Conservation (phyloP, 176 grass and related monocot species). For the Carex littledalei region DNA sequence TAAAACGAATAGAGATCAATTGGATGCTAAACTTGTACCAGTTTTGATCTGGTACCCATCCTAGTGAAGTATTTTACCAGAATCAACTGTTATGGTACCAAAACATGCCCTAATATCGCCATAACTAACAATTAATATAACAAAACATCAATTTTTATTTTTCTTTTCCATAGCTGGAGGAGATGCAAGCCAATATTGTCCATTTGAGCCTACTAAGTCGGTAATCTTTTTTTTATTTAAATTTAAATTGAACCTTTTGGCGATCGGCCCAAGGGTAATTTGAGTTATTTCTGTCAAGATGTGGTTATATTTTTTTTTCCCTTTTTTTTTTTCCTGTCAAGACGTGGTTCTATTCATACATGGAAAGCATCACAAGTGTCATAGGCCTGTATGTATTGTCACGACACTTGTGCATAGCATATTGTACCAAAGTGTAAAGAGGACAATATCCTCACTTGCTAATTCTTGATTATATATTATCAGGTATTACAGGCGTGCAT, state of each 20-base stretch:
- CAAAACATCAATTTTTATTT: conserved; percentile 14
- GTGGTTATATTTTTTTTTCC: background rate
- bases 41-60: conserved; percentile 1
- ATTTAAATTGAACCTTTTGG: background rate
- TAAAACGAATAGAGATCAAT: background rate
- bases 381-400: background rate
- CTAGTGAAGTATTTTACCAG: background rate
- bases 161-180: conserved; percentile 56
- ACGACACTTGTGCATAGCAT: background rate
- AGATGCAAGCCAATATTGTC: conserved; percentile 77
- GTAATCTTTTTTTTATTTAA: conserved; percentile 21
- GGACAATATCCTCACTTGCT: background rate
- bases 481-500: conserved; percentile 89
- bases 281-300: background rate
- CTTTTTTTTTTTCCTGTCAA: background rate
- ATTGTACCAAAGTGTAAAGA: background rate
- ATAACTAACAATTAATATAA: background rate
- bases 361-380: background rate
- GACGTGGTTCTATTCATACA: background rate
- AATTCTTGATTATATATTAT: conserved; percentile 2
- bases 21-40: background rate
- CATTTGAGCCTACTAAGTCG: conserved; percentile 83
- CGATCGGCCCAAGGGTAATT: background rate
- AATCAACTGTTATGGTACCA: background rate
- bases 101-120: background rate